Percentiles rank a stretch among this genome's conserved stretches.
Evolutionary conservation across 371 early-diverging fungal genomes (phyloP).

Genomic region (Mortierella sp.): DNA sequence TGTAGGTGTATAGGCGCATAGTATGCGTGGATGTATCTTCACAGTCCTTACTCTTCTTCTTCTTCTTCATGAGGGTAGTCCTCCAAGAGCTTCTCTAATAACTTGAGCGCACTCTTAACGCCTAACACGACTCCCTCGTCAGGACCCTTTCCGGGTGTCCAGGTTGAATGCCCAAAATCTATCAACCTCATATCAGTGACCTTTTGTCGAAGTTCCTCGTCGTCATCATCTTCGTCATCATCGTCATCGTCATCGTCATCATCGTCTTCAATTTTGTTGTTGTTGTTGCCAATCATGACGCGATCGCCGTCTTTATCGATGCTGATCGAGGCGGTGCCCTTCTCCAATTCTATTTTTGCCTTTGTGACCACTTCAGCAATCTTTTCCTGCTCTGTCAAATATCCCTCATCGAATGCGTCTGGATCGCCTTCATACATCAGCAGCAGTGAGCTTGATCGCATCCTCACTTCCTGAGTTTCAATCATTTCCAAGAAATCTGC

Average conservation of each 20-base stretch:
- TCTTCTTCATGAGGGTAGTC: constrained; percentile 30
- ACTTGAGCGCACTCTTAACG: constrained; percentile 48
- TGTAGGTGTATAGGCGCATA: too few species aligned
- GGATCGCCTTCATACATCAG: constrained; percentile 80
- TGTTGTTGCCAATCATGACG: constrained; percentile 58
- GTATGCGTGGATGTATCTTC: background rate
- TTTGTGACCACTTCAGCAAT: constrained; percentile 33
- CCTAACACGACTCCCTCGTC: constrained; percentile 67
- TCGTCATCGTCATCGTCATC: constrained; percentile 60
- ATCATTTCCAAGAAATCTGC: constrained; percentile 64
- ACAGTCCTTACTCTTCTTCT: background rate
- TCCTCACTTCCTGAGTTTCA: constrained; percentile 61
- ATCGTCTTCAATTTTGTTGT: constrained; percentile 38
- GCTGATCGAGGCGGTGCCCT: constrained; percentile 26
- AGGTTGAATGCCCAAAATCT: constrained; percentile 84
- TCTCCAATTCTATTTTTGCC: constrained; percentile 31
- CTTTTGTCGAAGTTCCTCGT: constrained; percentile 57
- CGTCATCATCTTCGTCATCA: constrained; percentile 61
- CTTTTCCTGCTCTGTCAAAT: constrained; percentile 43
- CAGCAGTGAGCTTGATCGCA: constrained; percentile 77
- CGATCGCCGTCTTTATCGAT: constrained; percentile 38
- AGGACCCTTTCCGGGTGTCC: constrained; percentile 65
- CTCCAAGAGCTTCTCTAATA: constrained; percentile 40
- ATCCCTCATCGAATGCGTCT: constrained; percentile 60
- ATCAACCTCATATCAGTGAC: constrained; percentile 73